Evolutionary conservation across 208 protist species (phyloP).

Genomic region (Leishmania amazonensis): DNA sequence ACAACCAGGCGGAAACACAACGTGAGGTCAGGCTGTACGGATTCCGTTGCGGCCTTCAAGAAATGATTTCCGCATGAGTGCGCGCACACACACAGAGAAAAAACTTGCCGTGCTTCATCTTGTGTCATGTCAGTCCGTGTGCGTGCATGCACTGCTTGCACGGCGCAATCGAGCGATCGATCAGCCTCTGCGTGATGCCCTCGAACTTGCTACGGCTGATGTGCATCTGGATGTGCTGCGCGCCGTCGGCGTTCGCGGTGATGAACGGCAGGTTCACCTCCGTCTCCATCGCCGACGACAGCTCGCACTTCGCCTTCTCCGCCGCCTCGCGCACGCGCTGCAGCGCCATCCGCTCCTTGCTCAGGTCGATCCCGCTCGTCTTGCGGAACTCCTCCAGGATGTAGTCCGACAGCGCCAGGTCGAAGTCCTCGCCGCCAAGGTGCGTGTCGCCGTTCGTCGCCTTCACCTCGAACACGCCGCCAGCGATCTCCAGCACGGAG

Average conservation of each 20-base stretch:
- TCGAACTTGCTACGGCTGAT: no score
- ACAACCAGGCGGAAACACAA: no score
- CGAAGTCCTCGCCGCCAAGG: conserved; percentile 99
- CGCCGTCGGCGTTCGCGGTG: conserved; percentile 85
- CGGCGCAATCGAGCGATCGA: no score
- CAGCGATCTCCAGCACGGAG: conserved; percentile 98
- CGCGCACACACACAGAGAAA: no score
- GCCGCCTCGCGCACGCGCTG: conserved; percentile 96
- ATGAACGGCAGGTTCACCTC: conserved; percentile 98
- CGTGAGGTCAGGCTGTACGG: no score
- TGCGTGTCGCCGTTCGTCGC: conserved; percentile 99
- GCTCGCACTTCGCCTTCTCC: conserved; percentile 98
- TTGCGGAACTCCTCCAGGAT: conserved; percentile 96
- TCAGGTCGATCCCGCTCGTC: conserved; percentile 91
- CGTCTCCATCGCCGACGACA: conserved; percentile 92
- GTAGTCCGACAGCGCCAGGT: conserved; percentile 88
- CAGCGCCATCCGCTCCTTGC: conserved; percentile 94
- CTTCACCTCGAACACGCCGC: conserved; percentile 99
- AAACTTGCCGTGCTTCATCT: no score
- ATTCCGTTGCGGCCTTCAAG: no score
- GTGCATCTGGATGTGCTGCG: no score
- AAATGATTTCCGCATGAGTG: no score
- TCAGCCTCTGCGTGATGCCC: no score
- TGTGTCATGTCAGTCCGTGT: no score
- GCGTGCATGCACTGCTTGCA: no score